These are phyloP conservation scores for Leucaena leucocephala DNA, from an alignment of 306 rosid species.

Conservation along the genomic window DNA sequence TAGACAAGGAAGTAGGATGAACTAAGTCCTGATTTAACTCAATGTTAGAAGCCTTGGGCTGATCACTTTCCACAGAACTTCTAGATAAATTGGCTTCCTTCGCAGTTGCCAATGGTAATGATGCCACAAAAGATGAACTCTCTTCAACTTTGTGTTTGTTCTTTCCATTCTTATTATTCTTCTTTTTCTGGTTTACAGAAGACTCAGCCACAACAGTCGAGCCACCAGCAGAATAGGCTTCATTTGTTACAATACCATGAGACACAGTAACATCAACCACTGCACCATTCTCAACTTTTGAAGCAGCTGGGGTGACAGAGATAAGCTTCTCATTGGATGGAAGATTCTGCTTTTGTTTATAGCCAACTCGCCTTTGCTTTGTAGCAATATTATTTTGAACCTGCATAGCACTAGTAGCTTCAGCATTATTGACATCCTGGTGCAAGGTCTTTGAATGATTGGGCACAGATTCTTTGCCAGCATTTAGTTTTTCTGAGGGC, in stretches of 20 bases:
- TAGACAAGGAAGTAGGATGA: slow-evolving; percentile 47
- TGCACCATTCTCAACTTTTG: slow-evolving; percentile 45
- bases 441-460: slow-evolving; percentile 47
- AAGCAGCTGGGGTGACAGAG: slow-evolving; percentile 38
- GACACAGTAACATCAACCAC: slow-evolving; percentile 38
- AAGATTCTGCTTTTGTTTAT: slow-evolving; percentile 67
- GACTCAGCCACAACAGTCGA: slow-evolving; percentile 50
- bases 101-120: slow-evolving; percentile 41
- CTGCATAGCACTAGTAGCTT: slow-evolving; percentile 44
- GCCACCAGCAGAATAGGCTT: slow-evolving; percentile 40
- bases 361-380: slow-evolving; percentile 63
- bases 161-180: slow-evolving; percentile 62
- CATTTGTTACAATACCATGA: slow-evolving; percentile 44
- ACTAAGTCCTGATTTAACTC: slow-evolving; percentile 54
- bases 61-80: slow-evolving; percentile 52
- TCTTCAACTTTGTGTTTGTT: slow-evolving; percentile 68
- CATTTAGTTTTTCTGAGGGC: slow-evolving; percentile 40
- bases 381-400: slow-evolving; percentile 52
- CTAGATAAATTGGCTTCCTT: slow-evolving; percentile 50
- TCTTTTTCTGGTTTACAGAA: slow-evolving; percentile 63
- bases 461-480: slow-evolving; percentile 44
- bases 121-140: slow-evolving; percentile 39
- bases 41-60: slow-evolving; percentile 50
- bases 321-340: slow-evolving; percentile 43
- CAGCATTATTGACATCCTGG: slow-evolving; percentile 53